Evolutionary conservation across 177 flowering plant species (phyloP).

Genomic region (Vitis hybrid): DNA sequence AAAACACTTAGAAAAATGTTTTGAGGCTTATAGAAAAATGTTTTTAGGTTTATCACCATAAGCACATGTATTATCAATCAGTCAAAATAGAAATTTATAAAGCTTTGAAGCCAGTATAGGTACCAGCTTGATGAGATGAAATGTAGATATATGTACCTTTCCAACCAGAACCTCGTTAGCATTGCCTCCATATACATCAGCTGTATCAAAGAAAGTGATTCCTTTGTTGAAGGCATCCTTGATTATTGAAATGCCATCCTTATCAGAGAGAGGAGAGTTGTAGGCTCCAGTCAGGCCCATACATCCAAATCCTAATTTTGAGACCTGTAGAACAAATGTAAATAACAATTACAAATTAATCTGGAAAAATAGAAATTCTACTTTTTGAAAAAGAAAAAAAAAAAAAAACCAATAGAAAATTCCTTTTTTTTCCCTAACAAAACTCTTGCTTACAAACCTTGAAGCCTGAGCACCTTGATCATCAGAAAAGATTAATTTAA

Average conservation of each 20-base stretch:
- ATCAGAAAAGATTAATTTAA: no score
- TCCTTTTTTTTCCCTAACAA: no score
- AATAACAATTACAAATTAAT: no score
- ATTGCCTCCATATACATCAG: slow-evolving; percentile 48
- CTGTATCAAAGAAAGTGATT: slow-evolving; percentile 53
- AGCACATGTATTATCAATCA: no score
- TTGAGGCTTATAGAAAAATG: no score
- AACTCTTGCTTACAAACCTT: no score
- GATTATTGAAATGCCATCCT: slow-evolving; percentile 42
- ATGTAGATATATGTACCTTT: slow-evolving; percentile 27
- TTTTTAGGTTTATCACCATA: no score
- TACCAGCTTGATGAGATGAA: background rate
- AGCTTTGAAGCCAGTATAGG: no score
- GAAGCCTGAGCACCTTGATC: no score
- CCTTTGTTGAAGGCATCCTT: slow-evolving; percentile 41
- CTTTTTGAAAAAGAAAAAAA: background rate
- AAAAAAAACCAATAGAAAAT: background rate
- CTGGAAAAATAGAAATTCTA: background rate
- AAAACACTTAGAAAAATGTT: no score
- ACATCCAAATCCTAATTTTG: slow-evolving; percentile 54
- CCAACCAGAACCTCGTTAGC: slow-evolving; percentile 51
- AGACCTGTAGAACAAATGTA: slow-evolving; percentile 24
- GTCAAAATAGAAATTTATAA: no score
- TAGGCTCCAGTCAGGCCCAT: slow-evolving; percentile 44
- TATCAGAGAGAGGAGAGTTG: slow-evolving; percentile 40